These are phyloP conservation scores for Oryza brachyantha DNA, from an alignment of 176 grass and related monocot genomes.

Conservation along the genomic window DNA sequence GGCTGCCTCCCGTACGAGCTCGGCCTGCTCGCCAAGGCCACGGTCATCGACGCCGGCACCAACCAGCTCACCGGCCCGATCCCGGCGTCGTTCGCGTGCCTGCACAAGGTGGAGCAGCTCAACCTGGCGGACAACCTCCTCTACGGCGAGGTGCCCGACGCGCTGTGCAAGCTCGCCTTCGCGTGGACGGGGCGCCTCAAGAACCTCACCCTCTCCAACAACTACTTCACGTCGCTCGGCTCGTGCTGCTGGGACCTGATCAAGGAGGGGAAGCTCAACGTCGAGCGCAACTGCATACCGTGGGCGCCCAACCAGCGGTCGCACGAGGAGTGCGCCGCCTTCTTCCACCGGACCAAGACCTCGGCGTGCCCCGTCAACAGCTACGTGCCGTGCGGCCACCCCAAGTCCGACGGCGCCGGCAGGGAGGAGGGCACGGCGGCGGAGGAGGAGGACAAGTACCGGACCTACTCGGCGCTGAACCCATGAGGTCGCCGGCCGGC, in stretches of 20 bases:
- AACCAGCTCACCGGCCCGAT: constrained; percentile 81
- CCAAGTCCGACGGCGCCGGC: background rate
- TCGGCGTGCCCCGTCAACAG: constrained; percentile 41
- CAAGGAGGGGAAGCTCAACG: constrained; percentile 48
- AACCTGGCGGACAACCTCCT: constrained; percentile 77
- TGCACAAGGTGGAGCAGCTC: constrained; percentile 72
- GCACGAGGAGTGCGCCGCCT: constrained; percentile 65
- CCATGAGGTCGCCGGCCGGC: constrained; percentile 29
- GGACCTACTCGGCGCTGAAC: constrained; percentile 44
- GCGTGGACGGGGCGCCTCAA: constrained; percentile 24
- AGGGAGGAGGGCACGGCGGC: background rate
- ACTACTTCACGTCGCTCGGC: constrained; percentile 81
- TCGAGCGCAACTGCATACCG: constrained; percentile 75
- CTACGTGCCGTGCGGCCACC: constrained; percentile 41
- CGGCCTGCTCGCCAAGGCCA: constrained; percentile 64
- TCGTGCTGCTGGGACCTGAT: constrained; percentile 57
- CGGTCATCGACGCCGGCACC: constrained; percentile 85
- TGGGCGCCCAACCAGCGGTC: constrained; percentile 62
- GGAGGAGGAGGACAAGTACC: constrained; percentile 35
- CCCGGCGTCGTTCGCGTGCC: constrained; percentile 72
- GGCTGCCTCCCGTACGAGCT: constrained; percentile 91
- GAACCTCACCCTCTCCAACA: constrained; percentile 78
- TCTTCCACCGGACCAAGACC: constrained; percentile 37
- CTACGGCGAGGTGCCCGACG: constrained; percentile 77
- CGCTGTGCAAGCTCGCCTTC: constrained; percentile 57